Base-by-base conservation (phyloP, 2,329 filamentous ascomycete species). In the Teratosphaeriaceae sp. region DNA sequence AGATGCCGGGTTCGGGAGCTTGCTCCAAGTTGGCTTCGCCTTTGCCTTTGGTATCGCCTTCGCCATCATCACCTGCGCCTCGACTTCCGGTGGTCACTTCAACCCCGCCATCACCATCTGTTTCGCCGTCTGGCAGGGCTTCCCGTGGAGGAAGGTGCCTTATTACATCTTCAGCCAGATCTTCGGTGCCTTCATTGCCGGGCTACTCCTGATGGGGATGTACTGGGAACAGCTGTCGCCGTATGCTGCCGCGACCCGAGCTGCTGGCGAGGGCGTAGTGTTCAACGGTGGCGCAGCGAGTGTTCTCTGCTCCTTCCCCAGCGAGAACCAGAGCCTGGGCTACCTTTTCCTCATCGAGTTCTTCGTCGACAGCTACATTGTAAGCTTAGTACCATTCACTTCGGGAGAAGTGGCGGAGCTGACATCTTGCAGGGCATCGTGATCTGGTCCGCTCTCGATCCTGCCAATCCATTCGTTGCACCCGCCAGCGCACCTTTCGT, bases 321-420 rank as follows among this genome's bases (percentile, higher is more conserved):
- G 62, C 19, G 52, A 67, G 0, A 66, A 62, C 13, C 72, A 79
- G 53, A 72, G 66, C 49, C 63, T 74, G 29, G 76, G 76, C 12
- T 78, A 73, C 54, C 56, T 80, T 1, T 76, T 80, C 61, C 57
- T 78, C 40, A 73, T 73, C 45, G 77, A 80, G 54, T 80, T 76
- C 56, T 78, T 80, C 50, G 75, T 76, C 21, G 72, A 76, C 53
- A 65, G 60, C 43, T 78, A 78, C 59, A 73, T 80, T 43, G 67
- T 65, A 50, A 50, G 61, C 56, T 27, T 27, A 27, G 24, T n/a
- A 22, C 12, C 18, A 38, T 18, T 29, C n/a, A n/a, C n/a, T n/a
- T n/a, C n/a, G n/a, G n/a, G n/a, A n/a, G n/a, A n/a, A n/a, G n/a
- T n/a, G n/a, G n/a, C n/a, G n/a, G n/a, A n/a, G n/a, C n/a, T n/a